Conservation (phyloP, 768 basidiomycete species). For the Collybia sp. region DNA sequence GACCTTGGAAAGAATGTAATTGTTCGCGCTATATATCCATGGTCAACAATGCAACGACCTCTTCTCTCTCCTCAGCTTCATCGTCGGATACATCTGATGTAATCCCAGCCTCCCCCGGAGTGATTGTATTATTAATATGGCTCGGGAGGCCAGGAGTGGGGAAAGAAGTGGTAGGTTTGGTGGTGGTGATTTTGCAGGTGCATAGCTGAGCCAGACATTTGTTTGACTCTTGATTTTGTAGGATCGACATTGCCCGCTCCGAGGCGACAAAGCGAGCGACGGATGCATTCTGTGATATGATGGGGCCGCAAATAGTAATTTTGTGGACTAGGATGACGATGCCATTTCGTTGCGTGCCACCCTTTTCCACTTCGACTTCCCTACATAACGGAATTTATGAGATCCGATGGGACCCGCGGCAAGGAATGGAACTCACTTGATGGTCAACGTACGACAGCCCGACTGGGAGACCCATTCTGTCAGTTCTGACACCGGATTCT, state of each 20-base stretch:
- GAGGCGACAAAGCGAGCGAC: constrained; percentile 69
- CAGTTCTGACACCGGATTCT: constrained; percentile 72
- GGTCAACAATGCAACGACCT: no score
- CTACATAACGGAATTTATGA: constrained; percentile 12
- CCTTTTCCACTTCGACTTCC: constrained; percentile 18
- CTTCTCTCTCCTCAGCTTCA: no score
- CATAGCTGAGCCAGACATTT: constrained; percentile 37
- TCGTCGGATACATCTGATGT: no score
- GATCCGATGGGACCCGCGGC: constrained; percentile 11
- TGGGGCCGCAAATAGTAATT: constrained; percentile 50
- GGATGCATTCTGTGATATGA: constrained; percentile 49
- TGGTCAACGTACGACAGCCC: constrained; percentile 44
- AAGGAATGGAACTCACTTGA: constrained; percentile 21
- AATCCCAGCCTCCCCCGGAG: no score
- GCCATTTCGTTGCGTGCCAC: constrained; percentile 15
- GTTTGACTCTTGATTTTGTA: constrained; percentile 43
- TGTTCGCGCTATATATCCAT: constrained; percentile 10
- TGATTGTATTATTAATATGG: no score
- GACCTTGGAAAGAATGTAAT: neutral
- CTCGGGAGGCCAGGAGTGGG: no score
- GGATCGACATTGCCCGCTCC: constrained; percentile 50
- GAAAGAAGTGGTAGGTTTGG: neutral
- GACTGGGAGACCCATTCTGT: constrained; percentile 57
- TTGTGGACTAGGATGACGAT: constrained; percentile 60
- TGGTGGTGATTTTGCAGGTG: constrained; percentile 19